These are phyloP conservation scores for Marasmius sp. DNA, from an alignment of 1,284 basidiomycete species.

Conservation along the genomic window DNA sequence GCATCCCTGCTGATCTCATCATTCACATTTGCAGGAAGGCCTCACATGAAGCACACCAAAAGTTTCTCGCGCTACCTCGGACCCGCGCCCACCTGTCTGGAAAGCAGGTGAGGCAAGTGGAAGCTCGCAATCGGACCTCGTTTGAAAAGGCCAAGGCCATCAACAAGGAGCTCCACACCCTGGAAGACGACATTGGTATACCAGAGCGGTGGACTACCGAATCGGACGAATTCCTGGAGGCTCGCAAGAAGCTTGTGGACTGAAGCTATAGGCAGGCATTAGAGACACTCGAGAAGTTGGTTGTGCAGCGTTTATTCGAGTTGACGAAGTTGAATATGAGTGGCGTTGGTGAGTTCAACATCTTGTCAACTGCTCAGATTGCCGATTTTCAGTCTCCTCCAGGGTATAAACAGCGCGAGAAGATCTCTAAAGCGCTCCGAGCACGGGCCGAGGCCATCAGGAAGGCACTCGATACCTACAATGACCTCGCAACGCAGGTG, in stretches of 20 bases:
- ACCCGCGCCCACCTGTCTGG: background rate
- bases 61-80: background rate
- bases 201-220: conserved; percentile 11
- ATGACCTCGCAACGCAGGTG: conserved; percentile 20
- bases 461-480: conserved; percentile 25
- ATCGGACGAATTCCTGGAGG: conserved; percentile 9
- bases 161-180: conserved; percentile 1
- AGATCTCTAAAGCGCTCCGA: conserved; percentile 26
- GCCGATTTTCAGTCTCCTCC: background rate
- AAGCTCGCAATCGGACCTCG: background rate
- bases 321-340: conserved; percentile 11
- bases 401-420: conserved; percentile 28
- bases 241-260: conserved; percentile 1
- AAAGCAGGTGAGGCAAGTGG: background rate
- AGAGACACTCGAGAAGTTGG: conserved; percentile 19
- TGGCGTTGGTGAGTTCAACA: background rate
- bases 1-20: background rate
- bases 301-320: conserved; percentile 24
- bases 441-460: conserved; percentile 23
- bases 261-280: conserved; percentile 19
- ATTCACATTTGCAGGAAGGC: background rate
- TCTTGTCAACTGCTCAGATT: background rate
- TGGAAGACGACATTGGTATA: conserved; percentile 13
- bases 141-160: background rate
- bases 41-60: background rate